Percentiles rank a stretch among this genome's conserved stretches.
These are phyloP conservation scores for Pseudogymnoascus sp. DNA, from an alignment of 2,329 filamentous ascomycete species.

Conservation along the genomic window DNA sequence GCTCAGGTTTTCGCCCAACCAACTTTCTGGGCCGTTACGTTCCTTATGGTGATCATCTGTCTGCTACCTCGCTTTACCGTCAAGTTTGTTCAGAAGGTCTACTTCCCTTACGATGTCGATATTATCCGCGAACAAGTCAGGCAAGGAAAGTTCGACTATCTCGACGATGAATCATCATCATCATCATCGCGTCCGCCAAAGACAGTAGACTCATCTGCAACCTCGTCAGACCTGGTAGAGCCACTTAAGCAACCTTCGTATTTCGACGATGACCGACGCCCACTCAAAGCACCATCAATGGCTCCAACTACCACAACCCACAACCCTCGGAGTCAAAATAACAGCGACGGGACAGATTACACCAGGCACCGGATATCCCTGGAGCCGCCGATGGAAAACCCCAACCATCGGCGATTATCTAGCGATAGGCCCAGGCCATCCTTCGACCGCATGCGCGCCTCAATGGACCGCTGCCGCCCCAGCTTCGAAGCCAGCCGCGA, in stretches of 20 bases:
- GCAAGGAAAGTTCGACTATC: conserved; percentile 72
- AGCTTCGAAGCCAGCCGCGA: conserved; percentile 86
- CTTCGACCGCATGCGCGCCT: conserved; percentile 80
- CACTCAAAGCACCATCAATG: conserved; percentile 89
- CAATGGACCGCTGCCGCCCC: conserved; percentile 76
- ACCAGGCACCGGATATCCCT: conserved; percentile 60
- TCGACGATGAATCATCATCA: conserved; percentile 35
- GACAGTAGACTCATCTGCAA: conserved; percentile 44
- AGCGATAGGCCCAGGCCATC: conserved; percentile 66
- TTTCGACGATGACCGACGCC: conserved; percentile 79
- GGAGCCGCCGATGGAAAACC: conserved; percentile 37
- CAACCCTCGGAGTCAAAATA: conserved; percentile 76
- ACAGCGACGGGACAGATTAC: conserved; percentile 90
- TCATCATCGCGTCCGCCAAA: conserved; percentile 22
- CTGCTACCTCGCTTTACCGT: conserved; percentile 79
- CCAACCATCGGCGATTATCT: conserved; percentile 25
- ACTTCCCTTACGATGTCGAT: conserved; percentile 86
- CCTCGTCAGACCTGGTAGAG: conserved; percentile 51
- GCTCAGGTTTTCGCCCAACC: conserved; percentile 72
- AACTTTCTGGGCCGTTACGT: conserved; percentile 79
- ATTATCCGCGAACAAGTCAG: conserved; percentile 90
- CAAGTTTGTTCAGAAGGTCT: conserved; percentile 90
- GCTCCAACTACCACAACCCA: conserved; percentile 70
- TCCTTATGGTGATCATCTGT: conserved; percentile 74
- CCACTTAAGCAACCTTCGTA: conserved; percentile 50